Conservation (phyloP, 768 basidiomycete species). For the Leccinum incarnatum region DNA sequence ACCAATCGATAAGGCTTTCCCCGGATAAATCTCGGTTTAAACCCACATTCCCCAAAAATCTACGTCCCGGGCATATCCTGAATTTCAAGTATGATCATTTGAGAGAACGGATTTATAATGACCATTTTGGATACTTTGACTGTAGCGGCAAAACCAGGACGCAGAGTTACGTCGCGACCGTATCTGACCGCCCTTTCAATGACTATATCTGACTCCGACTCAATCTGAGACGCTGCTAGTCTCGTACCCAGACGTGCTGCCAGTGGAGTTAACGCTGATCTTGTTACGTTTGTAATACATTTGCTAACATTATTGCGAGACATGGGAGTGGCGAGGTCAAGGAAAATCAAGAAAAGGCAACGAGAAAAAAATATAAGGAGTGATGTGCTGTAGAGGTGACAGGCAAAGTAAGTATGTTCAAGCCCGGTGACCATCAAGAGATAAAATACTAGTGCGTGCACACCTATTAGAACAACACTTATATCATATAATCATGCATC, state of each 20-base stretch:
- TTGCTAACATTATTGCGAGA: conserved; percentile 20
- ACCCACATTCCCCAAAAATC: too few species aligned
- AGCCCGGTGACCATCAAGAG: conserved; percentile 10
- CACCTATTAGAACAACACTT: conserved; percentile 16
- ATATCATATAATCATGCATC: conserved; percentile 10
- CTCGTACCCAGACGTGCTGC: too few species aligned
- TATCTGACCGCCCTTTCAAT: too few species aligned
- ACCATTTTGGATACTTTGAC: too few species aligned
- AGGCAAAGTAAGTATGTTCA: conserved; percentile 14
- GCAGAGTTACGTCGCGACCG: too few species aligned
- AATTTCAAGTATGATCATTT: too few species aligned
- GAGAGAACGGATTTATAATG: too few species aligned
- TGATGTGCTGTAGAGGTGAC: conserved; percentile 7
- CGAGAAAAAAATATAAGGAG: conserved; percentile 7
- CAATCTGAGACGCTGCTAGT: too few species aligned
- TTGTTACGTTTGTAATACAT: conserved; percentile 23
- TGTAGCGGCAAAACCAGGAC: too few species aligned
- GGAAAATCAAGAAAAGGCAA: conserved; percentile 8
- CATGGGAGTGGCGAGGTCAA: conserved; percentile 13
- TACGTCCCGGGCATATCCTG: too few species aligned
- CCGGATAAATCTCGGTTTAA: neutral
- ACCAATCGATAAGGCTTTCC: neutral
- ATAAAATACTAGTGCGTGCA: conserved; percentile 18
- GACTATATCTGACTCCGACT: too few species aligned
- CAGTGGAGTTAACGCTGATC: conserved; percentile 5